A percentile compares a stretch with the other conserved stretches of the same genome.
Conservation (phyloP, 768 basidiomycete genomes). For the Exidia glandulosa region DNA sequence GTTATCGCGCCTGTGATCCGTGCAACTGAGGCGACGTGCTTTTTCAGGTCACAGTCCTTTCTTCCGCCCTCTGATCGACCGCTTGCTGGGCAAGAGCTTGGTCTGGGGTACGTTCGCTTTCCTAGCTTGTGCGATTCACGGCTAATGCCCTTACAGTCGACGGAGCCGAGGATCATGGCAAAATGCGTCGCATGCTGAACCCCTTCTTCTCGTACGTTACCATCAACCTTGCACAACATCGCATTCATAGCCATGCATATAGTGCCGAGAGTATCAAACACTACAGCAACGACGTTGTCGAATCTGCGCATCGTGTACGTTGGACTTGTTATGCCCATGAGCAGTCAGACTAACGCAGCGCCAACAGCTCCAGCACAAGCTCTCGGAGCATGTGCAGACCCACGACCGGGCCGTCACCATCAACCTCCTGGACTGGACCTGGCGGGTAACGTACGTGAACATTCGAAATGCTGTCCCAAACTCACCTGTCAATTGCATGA, state of each 20-base stretch:
- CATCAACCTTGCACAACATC: neutral
- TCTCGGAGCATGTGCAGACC: neutral
- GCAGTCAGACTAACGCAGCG: neutral
- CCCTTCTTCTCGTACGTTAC: conserved; percentile 12
- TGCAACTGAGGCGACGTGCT: neutral
- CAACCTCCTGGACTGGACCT: conserved; percentile 9
- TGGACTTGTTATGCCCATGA: no score
- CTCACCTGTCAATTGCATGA: neutral
- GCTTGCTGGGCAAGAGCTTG: conserved; percentile 23
- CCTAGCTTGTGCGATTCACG: neutral
- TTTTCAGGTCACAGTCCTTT: conserved; percentile 12
- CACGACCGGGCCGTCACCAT: neutral
- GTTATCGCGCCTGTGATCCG: neutral
- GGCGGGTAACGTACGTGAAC: conserved; percentile 6
- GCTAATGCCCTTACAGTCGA: conserved; percentile 10
- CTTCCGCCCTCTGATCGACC: conserved; percentile 22
- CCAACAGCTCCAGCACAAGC: neutral
- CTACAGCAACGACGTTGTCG: conserved; percentile 4
- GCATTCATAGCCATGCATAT: neutral
- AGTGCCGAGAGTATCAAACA: conserved; percentile 4
- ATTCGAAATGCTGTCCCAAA: neutral
- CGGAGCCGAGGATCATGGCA: conserved; percentile 24
- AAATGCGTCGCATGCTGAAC: conserved; percentile 12
- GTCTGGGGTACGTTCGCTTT: conserved; percentile 18
- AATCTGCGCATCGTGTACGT: conserved; percentile 5